Conservation (phyloP, 768 basidiomycete genomes). For the Phanerochaete carnosa region DNA sequence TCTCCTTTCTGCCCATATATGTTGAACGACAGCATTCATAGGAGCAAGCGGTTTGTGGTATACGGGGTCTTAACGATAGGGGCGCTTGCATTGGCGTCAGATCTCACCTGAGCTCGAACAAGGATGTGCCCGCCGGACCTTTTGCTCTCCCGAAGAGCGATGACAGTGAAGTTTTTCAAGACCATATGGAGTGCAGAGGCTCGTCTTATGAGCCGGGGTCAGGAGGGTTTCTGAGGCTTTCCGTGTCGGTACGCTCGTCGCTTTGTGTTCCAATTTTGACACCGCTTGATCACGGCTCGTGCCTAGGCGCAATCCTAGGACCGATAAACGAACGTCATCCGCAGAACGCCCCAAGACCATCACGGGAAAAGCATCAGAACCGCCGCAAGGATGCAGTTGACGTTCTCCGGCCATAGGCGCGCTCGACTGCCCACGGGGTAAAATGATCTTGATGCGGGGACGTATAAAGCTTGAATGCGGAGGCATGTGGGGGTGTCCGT, state of each 20-base stretch:
- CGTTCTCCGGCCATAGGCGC: neutral
- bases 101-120: neutral
- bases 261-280: neutral
- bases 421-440: constrained; percentile 2
- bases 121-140: neutral
- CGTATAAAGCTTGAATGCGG: neutral
- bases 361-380: neutral
- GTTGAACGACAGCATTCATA: too few species aligned
- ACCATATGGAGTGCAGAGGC: neutral
- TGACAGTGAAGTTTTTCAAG: neutral
- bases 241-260: neutral
- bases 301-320: neutral
- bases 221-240: neutral
- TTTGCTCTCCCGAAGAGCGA: neutral
- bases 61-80: too few species aligned
- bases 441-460: neutral
- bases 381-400: neutral
- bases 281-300: neutral
- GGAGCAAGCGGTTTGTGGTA: too few species aligned
- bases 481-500: neutral
- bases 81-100: too few species aligned
- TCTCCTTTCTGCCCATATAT: too few species aligned
- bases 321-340: neutral
- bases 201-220: neutral
- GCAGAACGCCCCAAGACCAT: neutral